phyloP scores from a whole-genome alignment of 805 yeast species.

The Lachancea sp. region DNA sequence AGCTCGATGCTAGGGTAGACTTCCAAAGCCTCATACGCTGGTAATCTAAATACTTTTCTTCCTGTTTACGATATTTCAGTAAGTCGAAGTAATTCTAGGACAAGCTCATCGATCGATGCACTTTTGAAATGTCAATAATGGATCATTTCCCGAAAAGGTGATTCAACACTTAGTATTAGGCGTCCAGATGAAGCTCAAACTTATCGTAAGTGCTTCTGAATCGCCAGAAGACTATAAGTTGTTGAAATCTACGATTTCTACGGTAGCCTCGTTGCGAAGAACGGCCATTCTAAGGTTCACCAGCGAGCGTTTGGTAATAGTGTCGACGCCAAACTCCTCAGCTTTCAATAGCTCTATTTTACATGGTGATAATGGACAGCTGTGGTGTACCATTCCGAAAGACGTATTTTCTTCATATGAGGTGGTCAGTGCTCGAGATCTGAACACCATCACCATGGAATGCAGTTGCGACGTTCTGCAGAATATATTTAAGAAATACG shows the following conservation, averaged over 20 bases:
- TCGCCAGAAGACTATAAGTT: conserved; percentile 30
- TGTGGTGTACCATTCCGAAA: conserved; percentile 31
- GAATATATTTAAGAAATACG: conserved; percentile 29
- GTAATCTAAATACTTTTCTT: neutral
- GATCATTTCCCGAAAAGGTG: neutral
- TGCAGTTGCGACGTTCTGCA: conserved; percentile 28
- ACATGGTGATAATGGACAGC: conserved; percentile 28
- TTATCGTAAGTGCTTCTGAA: conserved; percentile 25
- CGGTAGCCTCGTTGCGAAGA: conserved; percentile 29
- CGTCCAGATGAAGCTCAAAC: conserved; percentile 26
- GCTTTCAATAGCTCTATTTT: conserved; percentile 13
- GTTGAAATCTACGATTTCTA: conserved; percentile 26
- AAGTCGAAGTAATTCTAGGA: neutral
- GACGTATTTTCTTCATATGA: conserved; percentile 27
- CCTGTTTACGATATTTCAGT: no score
- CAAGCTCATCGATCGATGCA: conserved; percentile 2
- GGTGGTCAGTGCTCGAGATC: conserved; percentile 26
- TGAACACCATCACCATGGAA: conserved; percentile 29
- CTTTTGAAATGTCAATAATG: neutral
- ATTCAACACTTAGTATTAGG: neutral
- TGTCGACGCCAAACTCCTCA: conserved; percentile 27
- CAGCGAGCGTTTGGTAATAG: conserved; percentile 26
- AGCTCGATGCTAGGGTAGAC: neutral
- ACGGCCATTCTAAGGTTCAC: conserved; percentile 31
- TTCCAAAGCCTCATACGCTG: conserved; percentile 2